These are phyloP conservation scores for Neonectria sp. DNA, from an alignment of 2,329 filamentous ascomycete species.

Conservation along the genomic window DNA sequence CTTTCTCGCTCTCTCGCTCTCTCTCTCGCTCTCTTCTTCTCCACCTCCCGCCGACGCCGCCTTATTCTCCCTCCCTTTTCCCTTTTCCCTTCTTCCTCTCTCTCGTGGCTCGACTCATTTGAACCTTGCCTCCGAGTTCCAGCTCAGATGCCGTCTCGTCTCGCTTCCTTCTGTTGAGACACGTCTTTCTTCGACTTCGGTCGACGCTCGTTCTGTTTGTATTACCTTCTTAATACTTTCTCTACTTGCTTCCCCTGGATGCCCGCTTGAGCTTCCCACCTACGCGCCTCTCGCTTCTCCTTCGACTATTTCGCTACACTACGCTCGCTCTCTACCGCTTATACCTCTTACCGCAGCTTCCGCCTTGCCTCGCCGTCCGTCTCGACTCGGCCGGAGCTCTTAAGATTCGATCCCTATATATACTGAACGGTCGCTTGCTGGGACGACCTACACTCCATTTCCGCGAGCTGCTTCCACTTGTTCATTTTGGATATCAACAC, in stretches of 20 bases:
- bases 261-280: constrained; percentile 35
- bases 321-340: constrained; percentile 45
- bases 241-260: constrained; percentile 43
- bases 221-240: constrained; percentile 52
- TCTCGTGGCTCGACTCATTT: constrained; percentile 43
- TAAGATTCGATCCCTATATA: constrained; percentile 48
- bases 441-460: constrained; percentile 41
- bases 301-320: constrained; percentile 41
- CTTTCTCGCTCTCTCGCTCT: constrained; percentile 40
- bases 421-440: constrained; percentile 45
- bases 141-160: constrained; percentile 49
- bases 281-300: constrained; percentile 48
- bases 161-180: constrained; percentile 49
- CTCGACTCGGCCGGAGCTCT: constrained; percentile 44
- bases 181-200: constrained; percentile 46
- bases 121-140: constrained; percentile 46
- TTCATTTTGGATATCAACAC: constrained; percentile 42
- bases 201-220: constrained; percentile 52
- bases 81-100: constrained; percentile 35
- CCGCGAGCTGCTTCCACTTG: constrained; percentile 31
- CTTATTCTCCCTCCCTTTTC: constrained; percentile 37
- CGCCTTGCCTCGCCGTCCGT: constrained; percentile 34
- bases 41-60: constrained; percentile 46
- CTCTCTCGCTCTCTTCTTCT: constrained; percentile 43
- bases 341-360: constrained; percentile 39